Evolutionary conservation across 192 early-diverging fungal species (phyloP), one percentile per base, ranked within the genome.

Genomic region (Backusella sp.): DNA sequence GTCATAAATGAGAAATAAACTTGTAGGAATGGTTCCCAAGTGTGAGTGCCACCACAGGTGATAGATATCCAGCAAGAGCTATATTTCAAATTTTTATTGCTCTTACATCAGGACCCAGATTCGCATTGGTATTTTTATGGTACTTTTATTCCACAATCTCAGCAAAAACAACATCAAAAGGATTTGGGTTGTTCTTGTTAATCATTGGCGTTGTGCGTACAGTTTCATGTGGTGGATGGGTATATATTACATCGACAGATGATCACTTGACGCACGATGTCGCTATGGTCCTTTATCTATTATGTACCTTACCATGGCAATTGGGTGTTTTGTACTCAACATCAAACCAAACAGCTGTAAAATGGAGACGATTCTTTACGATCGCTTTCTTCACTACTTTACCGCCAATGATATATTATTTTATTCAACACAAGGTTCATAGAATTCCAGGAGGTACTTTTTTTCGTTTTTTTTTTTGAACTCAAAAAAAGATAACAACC

Each of bases 31-130:
- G 92, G 94, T 92, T 95, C 53, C 94, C 94, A 36, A 94, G 92
- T 71, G 92, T 95, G 1, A 92, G 90, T 59, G 94, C 92, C 0
- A 89, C 91, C 1, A 95, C 92, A 56, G 94, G 94, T 77, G 94
- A 95, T 77, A 79, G 92, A 73, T 95, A 93, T 77, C 94, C 91
- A 7, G 92, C 89, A 7, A 83, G 92, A 19, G 89, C 85, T 59
- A 85, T 94, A 26, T 95, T 93, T 75, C 92, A 95, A 86, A 84
- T 95, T 28, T 83, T 94, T 17, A 92, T 93, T 77, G 94, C 94
- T n/a, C 76, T 94, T 74, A 88, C 92, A 1, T 86, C 87, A 11
- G 91, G 87, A 28, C 88, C 88, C 65, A 83, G 86, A 21, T 86
- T 88, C 68, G 76, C 79, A 41, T 76, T 90, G 23, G 80, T 86